These are phyloP conservation scores for Candida sanyaensis DNA, from an alignment of 1,139 yeast species.

Conservation along the genomic window DNA sequence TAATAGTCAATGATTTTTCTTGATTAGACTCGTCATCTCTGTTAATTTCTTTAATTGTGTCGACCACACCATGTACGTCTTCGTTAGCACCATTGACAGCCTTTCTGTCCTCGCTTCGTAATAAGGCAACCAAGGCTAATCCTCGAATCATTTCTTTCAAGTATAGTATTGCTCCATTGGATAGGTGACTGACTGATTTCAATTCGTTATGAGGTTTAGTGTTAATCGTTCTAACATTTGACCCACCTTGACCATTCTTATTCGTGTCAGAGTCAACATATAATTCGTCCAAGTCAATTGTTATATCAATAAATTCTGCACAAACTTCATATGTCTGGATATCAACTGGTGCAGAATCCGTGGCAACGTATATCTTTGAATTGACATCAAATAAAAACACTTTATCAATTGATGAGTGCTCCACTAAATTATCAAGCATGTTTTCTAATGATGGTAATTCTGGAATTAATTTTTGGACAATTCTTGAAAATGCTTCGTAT, in stretches of 20 bases:
- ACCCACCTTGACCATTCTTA: not conserved
- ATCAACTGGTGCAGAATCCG: slow-evolving; percentile 95
- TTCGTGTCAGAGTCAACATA: slow-evolving; percentile 46
- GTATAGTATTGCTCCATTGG: slow-evolving; percentile 81
- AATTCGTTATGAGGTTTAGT: slow-evolving; percentile 33
- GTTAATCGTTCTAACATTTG: too few relatives aligned
- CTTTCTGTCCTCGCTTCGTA: slow-evolving; percentile 57
- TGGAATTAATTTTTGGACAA: slow-evolving; percentile 88
- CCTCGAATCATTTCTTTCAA: slow-evolving; percentile 93
- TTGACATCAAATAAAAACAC: slow-evolving; percentile 89
- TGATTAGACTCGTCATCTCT: slow-evolving; percentile 51
- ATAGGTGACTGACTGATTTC: slow-evolving; percentile 71
- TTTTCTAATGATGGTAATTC: slow-evolving; percentile 89
- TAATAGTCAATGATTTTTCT: slow-evolving; percentile 65
- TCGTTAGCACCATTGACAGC: slow-evolving; percentile 22
- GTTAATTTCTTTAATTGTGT: slow-evolving; percentile 19
- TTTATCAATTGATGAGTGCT: slow-evolving; percentile 88
- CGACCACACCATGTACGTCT: slow-evolving; percentile 1
- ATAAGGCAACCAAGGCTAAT: slow-evolving; percentile 84
- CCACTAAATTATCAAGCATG: slow-evolving; percentile 83
- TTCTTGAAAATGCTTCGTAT: slow-evolving; percentile 92
- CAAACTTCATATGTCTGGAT: slow-evolving; percentile 95
- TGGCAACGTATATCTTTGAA: slow-evolving; percentile 94
- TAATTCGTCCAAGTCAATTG: slow-evolving; percentile 81
- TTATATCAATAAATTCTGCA: slow-evolving; percentile 94